phyloP scores from a whole-genome alignment of 306 rosid species.

The Ziziphus jujuba region DNA sequence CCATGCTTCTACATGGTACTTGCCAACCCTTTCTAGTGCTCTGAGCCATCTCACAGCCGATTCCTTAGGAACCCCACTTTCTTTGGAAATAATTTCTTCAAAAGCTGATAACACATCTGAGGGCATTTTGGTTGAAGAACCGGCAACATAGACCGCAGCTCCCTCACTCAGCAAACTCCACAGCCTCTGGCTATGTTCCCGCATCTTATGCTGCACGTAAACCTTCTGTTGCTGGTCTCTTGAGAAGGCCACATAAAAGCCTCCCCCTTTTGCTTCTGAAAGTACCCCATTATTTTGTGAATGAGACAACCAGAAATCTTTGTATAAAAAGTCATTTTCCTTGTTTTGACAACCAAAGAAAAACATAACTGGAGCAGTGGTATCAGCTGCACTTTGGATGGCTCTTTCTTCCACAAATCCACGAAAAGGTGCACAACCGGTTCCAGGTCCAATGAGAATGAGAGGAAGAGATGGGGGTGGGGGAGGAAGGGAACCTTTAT shows the following conservation, averaged over 20 bases:
- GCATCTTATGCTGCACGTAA: conserved; percentile 89
- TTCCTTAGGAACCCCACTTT: conserved; percentile 62
- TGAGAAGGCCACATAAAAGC: conserved; percentile 84
- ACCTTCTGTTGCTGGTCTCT: conserved; percentile 81
- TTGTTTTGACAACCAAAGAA: conserved; percentile 84
- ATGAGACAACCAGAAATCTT: conserved; percentile 73
- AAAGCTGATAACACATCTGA: conserved; percentile 74
- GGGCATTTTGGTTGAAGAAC: conserved; percentile 94
- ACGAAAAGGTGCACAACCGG: conserved; percentile 89
- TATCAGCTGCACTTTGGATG: conserved; percentile 42
- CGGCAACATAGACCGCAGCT: conserved; percentile 81
- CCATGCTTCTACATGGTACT: conserved; percentile 86
- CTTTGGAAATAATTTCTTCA: conserved; percentile 66
- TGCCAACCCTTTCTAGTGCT: conserved; percentile 65
- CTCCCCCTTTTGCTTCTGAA: conserved; percentile 79
- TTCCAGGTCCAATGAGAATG: conserved; percentile 89
- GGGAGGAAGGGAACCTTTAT: conserved; percentile 74
- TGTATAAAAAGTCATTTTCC: conserved; percentile 69
- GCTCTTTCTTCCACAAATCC: conserved; percentile 90
- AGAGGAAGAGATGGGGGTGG: conserved; percentile 83
- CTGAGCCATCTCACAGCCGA: conserved; percentile 72
- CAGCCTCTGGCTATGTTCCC: conserved; percentile 57
- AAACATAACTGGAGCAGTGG: conserved; percentile 72
- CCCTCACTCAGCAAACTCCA: conserved; percentile 75
- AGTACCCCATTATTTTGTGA: conserved; percentile 58